These are phyloP conservation scores for Lodderomyces metapsilosis DNA, from an alignment of 1,139 yeast genomes.

Conservation along the genomic window DNA sequence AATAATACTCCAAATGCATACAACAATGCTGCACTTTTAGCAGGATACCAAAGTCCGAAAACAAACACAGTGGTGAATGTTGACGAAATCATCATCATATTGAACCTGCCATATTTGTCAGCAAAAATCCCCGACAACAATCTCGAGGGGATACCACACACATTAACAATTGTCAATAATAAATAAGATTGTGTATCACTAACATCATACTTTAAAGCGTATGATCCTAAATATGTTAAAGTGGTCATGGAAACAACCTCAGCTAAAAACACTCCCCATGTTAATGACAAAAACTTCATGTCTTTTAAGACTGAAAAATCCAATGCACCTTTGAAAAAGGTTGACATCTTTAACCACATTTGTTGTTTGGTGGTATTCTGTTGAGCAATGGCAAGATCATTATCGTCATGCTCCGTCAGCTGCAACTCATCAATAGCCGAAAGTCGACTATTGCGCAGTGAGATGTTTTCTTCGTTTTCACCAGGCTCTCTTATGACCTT, in stretches of 20 bases:
- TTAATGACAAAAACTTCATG: conserved; percentile 33
- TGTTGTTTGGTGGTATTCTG: no score
- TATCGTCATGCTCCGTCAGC: not conserved
- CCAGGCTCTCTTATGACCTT: conserved; percentile 12
- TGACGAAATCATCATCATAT: conserved; percentile 47
- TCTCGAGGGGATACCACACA: conserved; percentile 48
- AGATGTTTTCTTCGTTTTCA: conserved; percentile 2
- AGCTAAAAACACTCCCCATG: conserved; percentile 43
- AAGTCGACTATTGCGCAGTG: no score
- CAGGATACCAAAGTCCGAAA: conserved; percentile 49
- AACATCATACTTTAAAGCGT: conserved; percentile 45
- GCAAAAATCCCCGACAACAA: conserved; percentile 47
- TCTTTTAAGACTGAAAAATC: conserved; percentile 46
- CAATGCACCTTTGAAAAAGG: conserved; percentile 28
- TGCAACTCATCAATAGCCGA: not conserved
- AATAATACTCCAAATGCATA: conserved; percentile 27
- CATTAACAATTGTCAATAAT: conserved; percentile 45
- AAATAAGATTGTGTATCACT: conserved; percentile 41
- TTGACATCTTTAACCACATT: not conserved
- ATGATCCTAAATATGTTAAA: conserved; percentile 51
- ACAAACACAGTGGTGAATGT: conserved; percentile 35
- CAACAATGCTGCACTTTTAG: conserved; percentile 19
- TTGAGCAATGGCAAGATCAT: no score
- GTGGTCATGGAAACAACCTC: conserved; percentile 53
- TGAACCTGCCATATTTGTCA: conserved; percentile 51